phyloP scores from a whole-genome alignment of 768 basidiomycete genomes.

The Hydnomerulius pinastri region DNA sequence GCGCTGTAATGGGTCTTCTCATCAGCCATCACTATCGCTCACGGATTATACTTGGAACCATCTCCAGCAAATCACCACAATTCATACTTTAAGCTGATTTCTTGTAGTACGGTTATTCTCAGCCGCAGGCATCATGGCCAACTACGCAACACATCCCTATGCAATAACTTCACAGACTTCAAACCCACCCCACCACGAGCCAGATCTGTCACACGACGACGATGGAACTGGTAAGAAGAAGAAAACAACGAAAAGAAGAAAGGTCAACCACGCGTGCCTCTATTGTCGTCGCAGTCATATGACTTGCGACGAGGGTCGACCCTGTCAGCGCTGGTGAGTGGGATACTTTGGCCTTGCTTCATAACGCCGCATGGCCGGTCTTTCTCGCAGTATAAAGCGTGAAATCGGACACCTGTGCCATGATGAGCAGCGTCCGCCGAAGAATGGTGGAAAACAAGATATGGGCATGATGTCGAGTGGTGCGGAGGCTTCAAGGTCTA shows the following conservation, averaged over 20 bases:
- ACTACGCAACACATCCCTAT: slow-evolving; percentile 30
- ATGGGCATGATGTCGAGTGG: slow-evolving; percentile 25
- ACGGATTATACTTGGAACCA: slow-evolving; percentile 24
- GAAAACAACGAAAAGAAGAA: slow-evolving; percentile 63
- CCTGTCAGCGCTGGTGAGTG: slow-evolving; percentile 90
- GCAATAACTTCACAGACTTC: slow-evolving; percentile 18
- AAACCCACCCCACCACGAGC: slow-evolving; percentile 21
- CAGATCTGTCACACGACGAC: slow-evolving; percentile 34
- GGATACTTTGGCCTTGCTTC: slow-evolving; percentile 10
- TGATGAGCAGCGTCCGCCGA: slow-evolving; percentile 69
- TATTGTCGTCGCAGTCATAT: slow-evolving; percentile 93
- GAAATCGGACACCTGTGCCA: slow-evolving; percentile 95
- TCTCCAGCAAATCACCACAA: slow-evolving; percentile 14
- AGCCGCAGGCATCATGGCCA: slow-evolving; percentile 22
- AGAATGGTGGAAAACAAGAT: slow-evolving; percentile 47
- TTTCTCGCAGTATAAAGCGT: slow-evolving; percentile 77
- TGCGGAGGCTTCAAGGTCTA: slow-evolving; percentile 35
- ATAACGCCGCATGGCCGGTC: slow-evolving; percentile 8
- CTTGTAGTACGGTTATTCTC: neutral
- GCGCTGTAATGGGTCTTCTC: neutral
- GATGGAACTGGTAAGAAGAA: slow-evolving; percentile 39
- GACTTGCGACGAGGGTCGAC: slow-evolving; percentile 88
- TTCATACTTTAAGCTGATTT: slow-evolving; percentile 10
- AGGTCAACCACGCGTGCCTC: slow-evolving; percentile 91
- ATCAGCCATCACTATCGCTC: neutral